Conservation (phyloP, 1,284 basidiomycete species). For the Cystobasidium slooffiae region DNA sequence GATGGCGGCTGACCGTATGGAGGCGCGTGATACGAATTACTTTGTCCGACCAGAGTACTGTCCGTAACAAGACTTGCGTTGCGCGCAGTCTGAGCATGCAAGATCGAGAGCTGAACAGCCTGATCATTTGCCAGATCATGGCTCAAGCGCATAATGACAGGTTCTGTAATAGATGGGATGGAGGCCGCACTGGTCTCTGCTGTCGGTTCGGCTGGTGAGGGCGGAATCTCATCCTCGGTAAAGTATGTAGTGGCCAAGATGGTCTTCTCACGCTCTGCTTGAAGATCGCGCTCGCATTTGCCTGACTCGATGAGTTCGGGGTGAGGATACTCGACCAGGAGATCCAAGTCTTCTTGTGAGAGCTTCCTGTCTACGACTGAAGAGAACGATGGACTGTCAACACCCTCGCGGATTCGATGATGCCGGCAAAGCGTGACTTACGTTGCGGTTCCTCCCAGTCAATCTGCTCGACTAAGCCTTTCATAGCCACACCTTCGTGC, state of each 20-base stretch:
- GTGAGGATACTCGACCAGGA: conserved; percentile 21
- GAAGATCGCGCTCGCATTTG: conserved; percentile 24
- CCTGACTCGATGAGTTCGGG: conserved; percentile 28
- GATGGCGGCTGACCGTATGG: not conserved
- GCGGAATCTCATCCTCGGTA: conserved; percentile 30
- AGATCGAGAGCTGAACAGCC: conserved; percentile 20
- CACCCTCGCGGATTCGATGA: not conserved
- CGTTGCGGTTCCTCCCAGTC: conserved; percentile 40
- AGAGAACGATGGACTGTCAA: not conserved
- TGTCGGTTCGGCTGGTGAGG: conserved; percentile 22
- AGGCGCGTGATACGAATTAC: not conserved
- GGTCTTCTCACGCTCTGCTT: conserved; percentile 32
- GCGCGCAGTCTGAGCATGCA: conserved; percentile 10
- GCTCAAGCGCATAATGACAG: conserved; percentile 19
- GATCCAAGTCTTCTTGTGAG: conserved; percentile 6
- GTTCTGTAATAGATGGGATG: conserved; percentile 14
- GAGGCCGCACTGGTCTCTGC: conserved; percentile 7
- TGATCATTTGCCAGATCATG: conserved; percentile 25
- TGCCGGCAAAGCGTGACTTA: not conserved
- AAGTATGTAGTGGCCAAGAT: conserved; percentile 31
- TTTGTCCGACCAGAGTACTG: not conserved
- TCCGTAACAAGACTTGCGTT: not conserved
- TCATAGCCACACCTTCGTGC: conserved; percentile 38
- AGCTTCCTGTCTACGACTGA: conserved; percentile 34
- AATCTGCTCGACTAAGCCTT: conserved; percentile 32